Evolutionary conservation across 306 rosid genomes (phyloP), one percentile per base, ranked within the genome.

Genomic region (Sphenostylis stenocarpa): DNA sequence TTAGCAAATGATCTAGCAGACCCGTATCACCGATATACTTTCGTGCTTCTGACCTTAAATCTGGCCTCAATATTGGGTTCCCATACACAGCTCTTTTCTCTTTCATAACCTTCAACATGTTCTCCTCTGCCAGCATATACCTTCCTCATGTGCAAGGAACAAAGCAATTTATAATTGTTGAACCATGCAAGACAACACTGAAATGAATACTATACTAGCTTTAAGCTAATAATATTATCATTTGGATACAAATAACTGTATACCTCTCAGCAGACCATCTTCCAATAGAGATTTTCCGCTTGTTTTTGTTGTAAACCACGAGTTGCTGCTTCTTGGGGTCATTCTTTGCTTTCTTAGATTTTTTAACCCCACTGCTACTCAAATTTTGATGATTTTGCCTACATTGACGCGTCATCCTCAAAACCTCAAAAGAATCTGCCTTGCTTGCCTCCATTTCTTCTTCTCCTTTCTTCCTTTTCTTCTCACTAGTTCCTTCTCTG

Each of bases 21-120:
- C 99, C 99, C 0, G 99, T 95, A 51, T 95, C 99, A 5, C 99
- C 97, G 48, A 95, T 92, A 55, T 88, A 66, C 84, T 86, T 92
- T 58, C 97, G 67, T 16, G 99, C 97, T 75, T 92, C 99, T 7
- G 77, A 41, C 79, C 99, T 90, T 73, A 95, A 81, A 10, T 86
- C 85, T 49, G 88, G 90, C 82, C 99, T 88, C 39, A 87, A 73
- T 49, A 95, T 88, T 70, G 97, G 91, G 39, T 84, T 92, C 70
- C 89, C 97, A 79, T 52, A 71, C 24, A 76, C 87, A 4, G 93
- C 97, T 66, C 80, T 84, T 83, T 87, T 86, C 20, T 75, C 93
- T 81, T 86, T 89, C 96, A 95, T 73, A 45, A 90, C 90, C 88
- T 87, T 88, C 73, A 89, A 58, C 88, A 95, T 89, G 79, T 79